Base-by-base conservation (phyloP, 768 basidiomycete species). In the Russula sp. region DNA sequence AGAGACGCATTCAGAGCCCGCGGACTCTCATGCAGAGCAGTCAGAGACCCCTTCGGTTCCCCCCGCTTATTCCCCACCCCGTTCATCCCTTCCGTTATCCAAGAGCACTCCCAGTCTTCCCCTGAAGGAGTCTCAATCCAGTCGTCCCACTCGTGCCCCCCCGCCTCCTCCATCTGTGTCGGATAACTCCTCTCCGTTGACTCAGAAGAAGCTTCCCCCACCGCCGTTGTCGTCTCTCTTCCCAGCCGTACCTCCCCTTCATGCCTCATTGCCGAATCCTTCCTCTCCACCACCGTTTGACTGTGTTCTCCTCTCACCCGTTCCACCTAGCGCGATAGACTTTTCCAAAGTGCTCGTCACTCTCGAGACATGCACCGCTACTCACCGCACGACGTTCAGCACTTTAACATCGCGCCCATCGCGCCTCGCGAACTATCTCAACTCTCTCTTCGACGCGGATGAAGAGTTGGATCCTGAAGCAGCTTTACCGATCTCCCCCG, bases 351-450 rank as follows among this genome's bases (percentile, higher is more conserved):
- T 84, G 38, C 82, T 92, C 53, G 79, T 93, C 52, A 83, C 83
- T 3, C 66, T 93, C 49, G 90, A 93, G 73, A 90, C 90, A 16
- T 84, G 82, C 65, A 88, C 88, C 0, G 68, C 75, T 35, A 83
- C 84, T 0, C 79, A 83, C 68, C 80, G 81, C 60, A 89, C 89
- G 4, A 87, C 86, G 0, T 71, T 90, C 56, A 75, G 76, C 20
- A 88, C 90, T 5, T 71, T 93, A 49, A 77, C 75, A 2, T 88
- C 89, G 13, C 82, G 86, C 5, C 81, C 85, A 0, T 91, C 90
- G 0, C 75, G 81, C 64, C 78, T 92, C 14, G 78, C 87, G 0
- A 75, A 65, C 35, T 73, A 70, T 52, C 66, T 72, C 34, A 65
- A 69, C 48, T 66, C 70, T 13, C 65, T 73, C 25, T 64, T 72